These are phyloP conservation scores for Ceratobasidium sp. DNA, from an alignment of 1,284 basidiomycete species.

Conservation along the genomic window DNA sequence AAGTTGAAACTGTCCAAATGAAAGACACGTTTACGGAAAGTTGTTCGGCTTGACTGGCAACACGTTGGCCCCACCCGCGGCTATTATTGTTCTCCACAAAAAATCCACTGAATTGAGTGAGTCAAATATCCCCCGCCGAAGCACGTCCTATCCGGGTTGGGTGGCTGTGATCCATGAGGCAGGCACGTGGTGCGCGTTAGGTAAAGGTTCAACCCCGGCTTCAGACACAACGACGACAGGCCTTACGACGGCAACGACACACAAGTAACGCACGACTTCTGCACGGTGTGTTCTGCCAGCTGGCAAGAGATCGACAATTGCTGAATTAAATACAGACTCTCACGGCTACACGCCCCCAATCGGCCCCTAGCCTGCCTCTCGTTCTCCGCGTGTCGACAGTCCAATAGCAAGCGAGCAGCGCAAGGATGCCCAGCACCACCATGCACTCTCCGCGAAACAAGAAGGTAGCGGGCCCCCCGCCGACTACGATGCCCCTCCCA, in stretches of 20 bases:
- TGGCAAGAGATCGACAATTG: neutral
- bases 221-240: constrained; percentile 4
- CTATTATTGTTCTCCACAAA: neutral
- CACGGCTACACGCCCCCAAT: constrained; percentile 18
- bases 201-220: neutral
- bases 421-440: constrained; percentile 14
- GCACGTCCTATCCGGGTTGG: neutral
- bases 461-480: constrained; percentile 17
- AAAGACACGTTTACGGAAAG: neutral
- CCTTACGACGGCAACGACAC: constrained; percentile 29
- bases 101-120: neutral
- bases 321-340: constrained; percentile 14
- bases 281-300: constrained; percentile 5
- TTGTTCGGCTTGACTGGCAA: neutral
- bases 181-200: constrained; percentile 25
- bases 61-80: neutral
- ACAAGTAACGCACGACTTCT: constrained; percentile 4
- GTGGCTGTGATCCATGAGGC: constrained; percentile 22
- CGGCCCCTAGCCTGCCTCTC: constrained; percentile 7
- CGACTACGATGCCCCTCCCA: constrained; percentile 15
- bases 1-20: no score
- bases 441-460: constrained; percentile 30
- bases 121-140: constrained; percentile 31
- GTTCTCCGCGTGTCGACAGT: constrained; percentile 21
- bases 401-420: neutral